Evolutionary conservation across 2,329 filamentous ascomycete species (phyloP).

Genomic region (Colletotrichum gigasporum): DNA sequence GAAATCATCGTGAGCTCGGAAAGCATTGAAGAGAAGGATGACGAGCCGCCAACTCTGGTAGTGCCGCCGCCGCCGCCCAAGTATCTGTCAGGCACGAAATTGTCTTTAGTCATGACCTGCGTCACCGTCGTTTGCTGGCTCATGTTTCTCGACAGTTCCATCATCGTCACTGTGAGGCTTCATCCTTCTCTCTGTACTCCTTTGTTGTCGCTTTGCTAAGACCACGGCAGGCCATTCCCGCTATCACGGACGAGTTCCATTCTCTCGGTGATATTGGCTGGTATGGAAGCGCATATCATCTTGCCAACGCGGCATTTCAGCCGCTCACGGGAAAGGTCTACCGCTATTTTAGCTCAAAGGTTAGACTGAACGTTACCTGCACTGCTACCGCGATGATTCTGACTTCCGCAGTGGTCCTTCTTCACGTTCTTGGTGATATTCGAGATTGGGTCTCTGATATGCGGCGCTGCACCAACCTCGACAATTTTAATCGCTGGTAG

Average conservation of each 20-base stretch:
- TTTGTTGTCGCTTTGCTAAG: background rate
- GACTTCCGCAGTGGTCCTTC: constrained; percentile 43
- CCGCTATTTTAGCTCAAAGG: constrained; percentile 47
- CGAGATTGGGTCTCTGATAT: constrained; percentile 55
- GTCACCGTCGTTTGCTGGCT: constrained; percentile 35
- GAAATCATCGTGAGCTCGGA: background rate
- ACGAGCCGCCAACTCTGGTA: background rate
- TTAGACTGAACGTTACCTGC: constrained; percentile 34
- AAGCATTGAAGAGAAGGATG: background rate
- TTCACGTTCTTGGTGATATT: constrained; percentile 42
- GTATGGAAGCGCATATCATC: constrained; percentile 52
- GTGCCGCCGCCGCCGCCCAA: background rate
- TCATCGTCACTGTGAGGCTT: constrained; percentile 46
- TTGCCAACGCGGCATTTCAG: constrained; percentile 40
- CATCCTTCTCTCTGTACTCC: too few relatives aligned
- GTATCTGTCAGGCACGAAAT: background rate
- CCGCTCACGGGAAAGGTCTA: constrained; percentile 41
- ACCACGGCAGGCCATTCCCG: constrained; percentile 42
- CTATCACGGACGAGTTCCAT: constrained; percentile 46
- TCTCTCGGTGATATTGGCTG: constrained; percentile 54
- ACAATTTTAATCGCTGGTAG: constrained; percentile 59
- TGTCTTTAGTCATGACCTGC: constrained; percentile 37
- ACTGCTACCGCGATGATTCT: constrained; percentile 30
- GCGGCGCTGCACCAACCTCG: constrained; percentile 53
- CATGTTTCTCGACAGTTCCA: constrained; percentile 41